Percentiles rank a stretch among this genome's conserved stretches.
These are phyloP conservation scores for sunflower (Helianthus annuus) DNA, from an alignment of 129 eudicot species.

Conservation along the genomic window HanXRQr2.0-SUNRISE NC_035442.2:176561441-176561940, in stretches of 20 bases:
- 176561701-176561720: slow-evolving; percentile 64
- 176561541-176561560: slow-evolving; percentile 63
- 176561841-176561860: slow-evolving; percentile 58
- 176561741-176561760: slow-evolving; percentile 42
- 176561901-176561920: slow-evolving; percentile 54
- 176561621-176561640: slow-evolving; percentile 60
- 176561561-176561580: slow-evolving; percentile 40
- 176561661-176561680: slow-evolving; percentile 52
- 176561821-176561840: slow-evolving; percentile 42
- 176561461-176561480: slow-evolving; percentile 37
- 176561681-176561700: slow-evolving; percentile 42
- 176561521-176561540: slow-evolving; percentile 54
- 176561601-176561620: slow-evolving; percentile 37
- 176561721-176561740: slow-evolving; percentile 66
- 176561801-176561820: slow-evolving; percentile 56
- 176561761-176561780: slow-evolving; percentile 58
- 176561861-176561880: slow-evolving; percentile 62
- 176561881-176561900: slow-evolving; percentile 67
- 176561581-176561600: slow-evolving; percentile 16
- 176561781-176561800: slow-evolving; percentile 62
- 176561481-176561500: slow-evolving; percentile 44
- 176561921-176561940: slow-evolving; percentile 12
- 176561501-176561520: slow-evolving; percentile 55
- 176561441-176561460: slow-evolving; percentile 50
- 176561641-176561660: slow-evolving; percentile 53